phyloP scores from a whole-genome alignment of 768 basidiomycete species.

The Serpula lacrymans region DNA sequence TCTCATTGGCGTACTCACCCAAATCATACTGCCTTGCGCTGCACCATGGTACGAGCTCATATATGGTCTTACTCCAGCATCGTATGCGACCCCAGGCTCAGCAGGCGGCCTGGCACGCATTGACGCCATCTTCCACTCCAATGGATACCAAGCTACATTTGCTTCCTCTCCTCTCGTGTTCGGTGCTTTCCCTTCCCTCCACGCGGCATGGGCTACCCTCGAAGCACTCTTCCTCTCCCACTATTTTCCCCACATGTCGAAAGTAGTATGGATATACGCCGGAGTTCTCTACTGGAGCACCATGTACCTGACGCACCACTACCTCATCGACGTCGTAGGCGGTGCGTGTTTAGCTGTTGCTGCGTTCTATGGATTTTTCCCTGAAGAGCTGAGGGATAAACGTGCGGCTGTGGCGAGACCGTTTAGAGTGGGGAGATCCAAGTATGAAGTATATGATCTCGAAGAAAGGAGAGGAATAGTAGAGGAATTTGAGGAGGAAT shows the following conservation, averaged over 20 bases:
- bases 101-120: conserved; percentile 92
- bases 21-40: conserved; percentile 88
- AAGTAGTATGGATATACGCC: conserved; percentile 78
- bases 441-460: conserved; percentile 77
- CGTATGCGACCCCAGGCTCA: conserved; percentile 89
- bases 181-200: conserved; percentile 94
- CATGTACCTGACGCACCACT: conserved; percentile 98
- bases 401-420: conserved; percentile 15
- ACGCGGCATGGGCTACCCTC: conserved; percentile 86
- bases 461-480: conserved; percentile 42
- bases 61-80: conserved; percentile 92
- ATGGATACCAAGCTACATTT: conserved; percentile 77
- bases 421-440: too few species aligned
- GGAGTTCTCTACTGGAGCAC: conserved; percentile 94
- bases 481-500: conserved; percentile 26
- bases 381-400: conserved; percentile 66
- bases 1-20: conserved; percentile 79
- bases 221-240: conserved; percentile 92
- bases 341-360: conserved; percentile 88
- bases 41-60: conserved; percentile 99
- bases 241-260: conserved; percentile 79
- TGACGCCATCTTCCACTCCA: conserved; percentile 76
- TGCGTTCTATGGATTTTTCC: conserved; percentile 87
- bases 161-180: conserved; percentile 90
- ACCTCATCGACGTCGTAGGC: conserved; percentile 95